Evolutionary conservation across 106 monocot genomes (phyloP), one percentile per base, ranked within the genome.

Genomic region (Platanthera zijinensis): DNA sequence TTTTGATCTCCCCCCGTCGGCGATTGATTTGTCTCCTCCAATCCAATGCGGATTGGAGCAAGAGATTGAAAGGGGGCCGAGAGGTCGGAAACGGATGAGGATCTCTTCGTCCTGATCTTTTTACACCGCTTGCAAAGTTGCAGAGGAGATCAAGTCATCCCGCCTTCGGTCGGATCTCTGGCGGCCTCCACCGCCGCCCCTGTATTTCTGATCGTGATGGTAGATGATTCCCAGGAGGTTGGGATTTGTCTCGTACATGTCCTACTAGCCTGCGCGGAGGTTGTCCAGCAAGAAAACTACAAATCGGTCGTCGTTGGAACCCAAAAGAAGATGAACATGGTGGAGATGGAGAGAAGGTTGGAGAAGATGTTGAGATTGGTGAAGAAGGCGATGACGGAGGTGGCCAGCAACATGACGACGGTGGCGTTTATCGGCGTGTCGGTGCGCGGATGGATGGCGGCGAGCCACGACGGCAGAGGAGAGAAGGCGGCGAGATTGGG

Each of bases 211-310:
- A 51, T 86, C 52, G 78, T 92, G 28, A 69, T 89, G 39, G 87
- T 79, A 7, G 89, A 92, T 57, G 75, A n/a, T 8, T 6, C 89
- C 10, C 92, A 89, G 59, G 92, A 89, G 62, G 82, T 82, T 1
- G 89, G 92, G 25, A 85, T 92, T 71, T 76, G 87, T 5, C 84
- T 92, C 0, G 86, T 92, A 70, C 89, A 92, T 63, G 70, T 87
- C 0, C 77, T 92, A 10, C 72, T 92, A 78, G 89, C 83, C 52
- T 92, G 92, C 80, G 92, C 92, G 3, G 92, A 89, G 48, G 92
- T 89, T 11, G 87, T 92, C 10, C 92, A 92, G 78, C 82, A 87
- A 52, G 87, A 87, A 18, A 89, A 92, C 46, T 21, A 80, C 53
- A 72, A 82, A 62, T 86, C 83, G 3, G 87, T 89, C 1, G 89